Evolutionary conservation across 495 filamentous ascomycete genomes (phyloP), one percentile per base, ranked within the genome.

Genomic region (Aspergillus sclerotioniger): DNA sequence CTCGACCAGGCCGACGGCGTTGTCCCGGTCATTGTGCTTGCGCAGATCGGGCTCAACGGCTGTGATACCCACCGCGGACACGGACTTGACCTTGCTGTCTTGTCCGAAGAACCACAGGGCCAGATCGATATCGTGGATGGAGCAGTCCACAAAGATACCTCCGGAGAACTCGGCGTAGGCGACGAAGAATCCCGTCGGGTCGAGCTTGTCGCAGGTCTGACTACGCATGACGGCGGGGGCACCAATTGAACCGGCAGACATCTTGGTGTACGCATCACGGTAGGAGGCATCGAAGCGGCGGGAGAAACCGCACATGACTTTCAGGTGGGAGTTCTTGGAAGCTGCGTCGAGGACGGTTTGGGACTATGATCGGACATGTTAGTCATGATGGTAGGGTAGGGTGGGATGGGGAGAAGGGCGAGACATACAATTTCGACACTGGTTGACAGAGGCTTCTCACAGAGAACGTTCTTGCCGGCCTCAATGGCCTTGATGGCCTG

Each of bases 91-190:
- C 28, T 67, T 67, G 44, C 66, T 61, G n/a, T 79, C 72, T 43
- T 79, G 62, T 10, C 78, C 78, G 64, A 84, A 82, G 72, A 82
- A 84, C 80, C 80, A 84, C 21, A 85, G 71, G 0, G 79, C 68
- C 0, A 85, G 74, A 57, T 85, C 82, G 59, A 85, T 83, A 51
- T 84, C 82, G 63, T 84, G 82, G 58, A 85, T 80, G 8, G 69
- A 71, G 68, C 77, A 81, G 69, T 84, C 82, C 15, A 84, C 82
- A 53, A 85, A 85, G 56, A 83, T 95, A 0, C 82, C 82, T 29
- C 82, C 82, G 12, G 71, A 76, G 68, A 75, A 79, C 48, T 79
- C 70, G 16, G 82, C 79, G 65, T 84, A 84, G 7, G 73, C 75
- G 32, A 85, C 79, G 57, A 81, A 84, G 71, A 82, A 83, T 0